Base-by-base conservation (phyloP, 2,329 filamentous ascomycete genomes). In the Colletotrichum orbiculare region DNA sequence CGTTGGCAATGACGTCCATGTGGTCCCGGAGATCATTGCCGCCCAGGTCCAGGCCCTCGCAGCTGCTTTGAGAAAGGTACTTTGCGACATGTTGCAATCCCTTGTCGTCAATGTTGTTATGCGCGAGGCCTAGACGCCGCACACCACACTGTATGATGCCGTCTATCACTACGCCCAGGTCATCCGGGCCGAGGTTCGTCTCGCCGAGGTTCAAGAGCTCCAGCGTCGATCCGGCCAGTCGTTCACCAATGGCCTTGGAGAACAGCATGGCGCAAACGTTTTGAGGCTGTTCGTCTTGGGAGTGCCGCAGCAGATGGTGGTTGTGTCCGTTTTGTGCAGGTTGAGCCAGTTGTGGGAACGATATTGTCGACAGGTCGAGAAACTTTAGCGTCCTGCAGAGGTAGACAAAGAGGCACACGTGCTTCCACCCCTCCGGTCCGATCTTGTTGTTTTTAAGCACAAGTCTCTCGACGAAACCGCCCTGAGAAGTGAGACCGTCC, bases 381-480 rank as follows among this genome's bases (percentile, higher is more conserved):
- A 87, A 91, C 75, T 94, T 94, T 60, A 99, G 82, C 1, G 94
- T 94, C 67, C 89, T 90, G 71, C 93, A 97, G 82, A 97, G 90
- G 77, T 97, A 93, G 56, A 97, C 84, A 74, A 98, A 99, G 7
- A 97, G 82, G 45, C 91, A 91, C 62, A 98, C 89, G 74, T 98
- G 89, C 72, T 91, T 94, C 96, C 96, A 99, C 13, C 95, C 96
- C 68, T 96, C 91, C 1, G 85, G 83, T 0, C 93, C 91, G 65
- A 98, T 90, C 72, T 94, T 95, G 74, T 98, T 98, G 78, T 96
- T 93, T 78, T 96, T 97, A 46, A 99, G 79, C 2, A 93, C 91
- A 7, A 99, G 80, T 67, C 93, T 91, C 79, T 97, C 94, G 5
- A 98, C 87, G 2, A 96, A 88, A 13, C 94, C 94, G 52, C 87